Evolutionary conservation across 1,139 yeast species (phyloP).

Genomic region (Pichia sp.): DNA sequence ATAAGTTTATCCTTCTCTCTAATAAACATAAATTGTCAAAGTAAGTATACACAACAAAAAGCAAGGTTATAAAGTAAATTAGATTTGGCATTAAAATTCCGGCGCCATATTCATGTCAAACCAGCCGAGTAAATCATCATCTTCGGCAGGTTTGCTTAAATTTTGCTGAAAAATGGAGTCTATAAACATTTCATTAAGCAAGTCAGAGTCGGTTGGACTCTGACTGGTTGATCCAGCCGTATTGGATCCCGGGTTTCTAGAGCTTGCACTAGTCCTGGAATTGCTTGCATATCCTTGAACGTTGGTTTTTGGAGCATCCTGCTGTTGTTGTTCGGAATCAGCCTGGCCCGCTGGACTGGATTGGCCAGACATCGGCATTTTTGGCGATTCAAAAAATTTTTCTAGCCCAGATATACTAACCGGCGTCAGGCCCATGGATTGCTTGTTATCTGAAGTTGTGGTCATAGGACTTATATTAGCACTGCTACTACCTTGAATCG

Average conservation of each 20-base stretch:
- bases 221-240: slow-evolving; percentile 11
- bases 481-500: neutral
- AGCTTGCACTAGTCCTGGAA: neutral
- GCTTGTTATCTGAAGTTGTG: neutral
- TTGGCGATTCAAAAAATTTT: slow-evolving; percentile 14
- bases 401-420: slow-evolving; percentile 11
- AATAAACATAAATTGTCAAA: neutral
- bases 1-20: neutral
- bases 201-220: slow-evolving; percentile 28
- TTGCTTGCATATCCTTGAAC: neutral
- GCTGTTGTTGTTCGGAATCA: neutral
- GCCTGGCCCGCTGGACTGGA: neutral
- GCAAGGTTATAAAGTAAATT: slow-evolving; percentile 5
- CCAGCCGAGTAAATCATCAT: slow-evolving; percentile 94
- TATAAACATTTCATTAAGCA: slow-evolving; percentile 35
- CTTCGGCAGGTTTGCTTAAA: slow-evolving; percentile 69
- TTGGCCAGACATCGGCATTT: slow-evolving; percentile 1
- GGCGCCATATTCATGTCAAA: slow-evolving; percentile 70
- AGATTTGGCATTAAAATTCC: slow-evolving; percentile 36
- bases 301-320: neutral
- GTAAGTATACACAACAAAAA: slow-evolving; percentile 1
- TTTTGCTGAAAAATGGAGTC: slow-evolving; percentile 71
- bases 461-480: neutral
- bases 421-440: slow-evolving; percentile 3
- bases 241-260: neutral